Conservation (phyloP, 495 filamentous ascomycete species). For the Penicillium silybi region DNA sequence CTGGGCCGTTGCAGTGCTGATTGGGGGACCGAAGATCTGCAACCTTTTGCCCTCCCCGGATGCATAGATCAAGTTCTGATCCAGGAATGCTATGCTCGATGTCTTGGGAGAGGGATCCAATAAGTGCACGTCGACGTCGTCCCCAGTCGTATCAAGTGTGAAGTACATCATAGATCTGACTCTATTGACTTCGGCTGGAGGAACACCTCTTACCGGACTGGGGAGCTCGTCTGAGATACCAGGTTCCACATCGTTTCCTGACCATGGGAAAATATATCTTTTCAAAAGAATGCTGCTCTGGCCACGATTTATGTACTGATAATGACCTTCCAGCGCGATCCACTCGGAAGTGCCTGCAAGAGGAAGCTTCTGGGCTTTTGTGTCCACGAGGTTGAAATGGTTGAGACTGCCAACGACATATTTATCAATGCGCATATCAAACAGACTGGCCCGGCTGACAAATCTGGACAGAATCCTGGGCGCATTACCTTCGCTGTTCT, state of each 20-base stretch:
- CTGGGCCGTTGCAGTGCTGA: neutral
- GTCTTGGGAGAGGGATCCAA: neutral
- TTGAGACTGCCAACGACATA: neutral
- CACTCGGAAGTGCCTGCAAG: neutral
- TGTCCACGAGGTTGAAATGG: neutral
- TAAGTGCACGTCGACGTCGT: neutral
- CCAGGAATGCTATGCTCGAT: neutral
- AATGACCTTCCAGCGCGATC: neutral
- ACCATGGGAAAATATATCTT: neutral
- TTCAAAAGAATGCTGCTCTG: neutral
- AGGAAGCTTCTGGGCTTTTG: neutral
- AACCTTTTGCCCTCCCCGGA: neutral
- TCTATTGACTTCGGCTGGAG: neutral
- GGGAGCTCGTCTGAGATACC: too few species aligned
- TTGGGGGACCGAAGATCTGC: neutral
- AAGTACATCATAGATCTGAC: neutral
- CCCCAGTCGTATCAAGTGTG: neutral
- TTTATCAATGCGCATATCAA: neutral
- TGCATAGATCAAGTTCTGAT: neutral
- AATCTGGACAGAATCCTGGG: too few species aligned
- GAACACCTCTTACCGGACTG: too few species aligned
- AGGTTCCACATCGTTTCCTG: too few species aligned
- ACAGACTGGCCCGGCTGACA: neutral
- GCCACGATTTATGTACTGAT: neutral
- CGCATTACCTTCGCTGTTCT: neutral